phyloP scores from a whole-genome alignment of 2,329 filamentous ascomycete genomes.

The Fusarium foetens region DNA sequence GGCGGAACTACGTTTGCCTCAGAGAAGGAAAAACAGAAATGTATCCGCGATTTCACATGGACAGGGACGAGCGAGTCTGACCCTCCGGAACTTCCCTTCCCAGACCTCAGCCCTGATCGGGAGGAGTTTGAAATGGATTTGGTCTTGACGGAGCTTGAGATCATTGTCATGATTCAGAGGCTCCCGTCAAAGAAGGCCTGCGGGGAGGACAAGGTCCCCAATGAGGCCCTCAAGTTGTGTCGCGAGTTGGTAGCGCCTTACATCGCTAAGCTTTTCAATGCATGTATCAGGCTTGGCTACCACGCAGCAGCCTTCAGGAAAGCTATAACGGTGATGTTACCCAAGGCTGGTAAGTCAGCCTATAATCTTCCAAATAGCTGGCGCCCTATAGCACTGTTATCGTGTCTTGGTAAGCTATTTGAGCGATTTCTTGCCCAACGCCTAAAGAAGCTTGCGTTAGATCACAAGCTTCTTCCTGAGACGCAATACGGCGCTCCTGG shows the following conservation, averaged over 20 bases:
- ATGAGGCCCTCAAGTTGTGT: slow-evolving; percentile 3
- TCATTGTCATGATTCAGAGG: neutral
- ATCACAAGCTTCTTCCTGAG: neutral
- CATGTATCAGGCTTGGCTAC: neutral
- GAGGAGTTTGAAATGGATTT: neutral
- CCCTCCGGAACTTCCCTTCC: neutral
- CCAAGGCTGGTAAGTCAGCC: slow-evolving; percentile 1
- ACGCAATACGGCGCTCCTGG: slow-evolving; percentile 7
- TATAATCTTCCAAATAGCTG: neutral
- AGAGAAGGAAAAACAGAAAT: neutral
- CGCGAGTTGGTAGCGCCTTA: neutral
- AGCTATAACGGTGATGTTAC: neutral
- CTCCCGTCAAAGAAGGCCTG: neutral
- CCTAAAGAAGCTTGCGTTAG: neutral
- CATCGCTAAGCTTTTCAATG: neutral
- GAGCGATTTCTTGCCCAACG: neutral
- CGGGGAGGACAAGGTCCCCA: slow-evolving; percentile 4
- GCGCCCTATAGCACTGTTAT: slow-evolving; percentile 7
- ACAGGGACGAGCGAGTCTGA: neutral
- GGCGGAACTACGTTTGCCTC: neutral
- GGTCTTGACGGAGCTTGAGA: neutral
- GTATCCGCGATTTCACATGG: neutral
- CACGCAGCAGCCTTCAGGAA: neutral
- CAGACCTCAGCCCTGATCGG: neutral
- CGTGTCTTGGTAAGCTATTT: neutral